A percentile compares a stretch with the other conserved stretches of the same genome.
Conservation (phyloP, 1,284 basidiomycete species). For the Tylopilus sp. region DNA sequence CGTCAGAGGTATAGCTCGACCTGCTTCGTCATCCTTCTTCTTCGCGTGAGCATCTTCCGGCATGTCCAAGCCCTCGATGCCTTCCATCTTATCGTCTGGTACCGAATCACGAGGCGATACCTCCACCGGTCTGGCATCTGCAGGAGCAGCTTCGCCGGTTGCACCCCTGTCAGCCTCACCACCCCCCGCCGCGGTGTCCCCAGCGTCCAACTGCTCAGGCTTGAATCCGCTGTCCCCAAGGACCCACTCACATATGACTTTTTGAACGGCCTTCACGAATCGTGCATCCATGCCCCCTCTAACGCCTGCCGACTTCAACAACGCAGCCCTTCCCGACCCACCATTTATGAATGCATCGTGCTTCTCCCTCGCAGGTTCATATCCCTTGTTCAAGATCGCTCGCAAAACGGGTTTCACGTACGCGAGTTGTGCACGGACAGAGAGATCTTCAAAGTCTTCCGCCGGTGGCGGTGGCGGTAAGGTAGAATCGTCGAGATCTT, state of each 20-base stretch:
- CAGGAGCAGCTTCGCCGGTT: neutral
- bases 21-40: neutral
- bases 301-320: slow-evolving; percentile 45
- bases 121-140: neutral
- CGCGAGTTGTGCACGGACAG: slow-evolving; percentile 54
- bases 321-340: slow-evolving; percentile 41
- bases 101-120: neutral
- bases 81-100: slow-evolving; percentile 21
- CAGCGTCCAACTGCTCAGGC: slow-evolving; percentile 11
- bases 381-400: slow-evolving; percentile 52
- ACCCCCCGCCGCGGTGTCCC: neutral
- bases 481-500: slow-evolving; percentile 21
- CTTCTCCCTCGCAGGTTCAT: slow-evolving; percentile 45
- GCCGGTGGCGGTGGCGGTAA: slow-evolving; percentile 37
- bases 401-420: slow-evolving; percentile 59
- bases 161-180: neutral
- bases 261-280: slow-evolving; percentile 47
- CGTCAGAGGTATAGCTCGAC: neutral
- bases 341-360: slow-evolving; percentile 57
- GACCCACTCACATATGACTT: slow-evolving; percentile 51
- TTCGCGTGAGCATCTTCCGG: neutral
- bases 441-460: slow-evolving; percentile 42
- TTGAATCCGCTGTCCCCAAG: slow-evolving; percentile 39
- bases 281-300: slow-evolving; percentile 50
- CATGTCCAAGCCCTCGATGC: slow-evolving; percentile 10